A percentile compares a stretch with the other conserved stretches of the same genome.
These are phyloP conservation scores for Phytophthora capsici DNA, from an alignment of 352 stramenopile genomes.

Conservation along the genomic window DNA sequence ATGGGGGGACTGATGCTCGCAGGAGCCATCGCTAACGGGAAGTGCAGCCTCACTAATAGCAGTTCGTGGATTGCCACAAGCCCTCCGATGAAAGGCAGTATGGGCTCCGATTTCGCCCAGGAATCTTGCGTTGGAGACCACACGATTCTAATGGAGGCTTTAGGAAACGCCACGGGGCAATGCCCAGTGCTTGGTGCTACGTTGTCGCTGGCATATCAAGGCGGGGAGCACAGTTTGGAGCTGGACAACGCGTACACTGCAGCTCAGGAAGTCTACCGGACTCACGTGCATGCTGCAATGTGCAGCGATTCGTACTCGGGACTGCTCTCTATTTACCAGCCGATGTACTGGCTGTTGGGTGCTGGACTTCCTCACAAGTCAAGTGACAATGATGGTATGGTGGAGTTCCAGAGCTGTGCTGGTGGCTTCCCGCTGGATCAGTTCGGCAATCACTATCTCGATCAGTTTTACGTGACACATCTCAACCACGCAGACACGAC, in stretches of 20 bases:
- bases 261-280: constrained; percentile 39
- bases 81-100: constrained; percentile 51
- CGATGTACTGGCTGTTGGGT: constrained; percentile 37
- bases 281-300: constrained; percentile 42
- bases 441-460: constrained; percentile 48
- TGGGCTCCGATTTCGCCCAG: constrained; percentile 55
- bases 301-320: constrained; percentile 51
- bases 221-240: constrained; percentile 20
- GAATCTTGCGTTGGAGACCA: constrained; percentile 38
- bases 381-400: constrained; percentile 43
- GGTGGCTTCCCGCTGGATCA: constrained; percentile 38
- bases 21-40: constrained; percentile 46
- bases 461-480: constrained; percentile 60
- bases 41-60: constrained; percentile 46
- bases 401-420: constrained; percentile 69
- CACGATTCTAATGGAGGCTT: constrained; percentile 30
- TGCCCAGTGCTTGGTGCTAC: constrained; percentile 38
- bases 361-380: constrained; percentile 44
- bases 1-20: constrained; percentile 54
- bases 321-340: constrained; percentile 44
- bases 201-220: constrained; percentile 52
- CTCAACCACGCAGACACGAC: constrained; percentile 75
- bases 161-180: constrained; percentile 43
- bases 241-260: constrained; percentile 38
- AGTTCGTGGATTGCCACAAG: constrained; percentile 52